These are phyloP conservation scores for Bretschneidera sinensis DNA, from an alignment of 345 rosid species.

Conservation along the genomic window DNA sequence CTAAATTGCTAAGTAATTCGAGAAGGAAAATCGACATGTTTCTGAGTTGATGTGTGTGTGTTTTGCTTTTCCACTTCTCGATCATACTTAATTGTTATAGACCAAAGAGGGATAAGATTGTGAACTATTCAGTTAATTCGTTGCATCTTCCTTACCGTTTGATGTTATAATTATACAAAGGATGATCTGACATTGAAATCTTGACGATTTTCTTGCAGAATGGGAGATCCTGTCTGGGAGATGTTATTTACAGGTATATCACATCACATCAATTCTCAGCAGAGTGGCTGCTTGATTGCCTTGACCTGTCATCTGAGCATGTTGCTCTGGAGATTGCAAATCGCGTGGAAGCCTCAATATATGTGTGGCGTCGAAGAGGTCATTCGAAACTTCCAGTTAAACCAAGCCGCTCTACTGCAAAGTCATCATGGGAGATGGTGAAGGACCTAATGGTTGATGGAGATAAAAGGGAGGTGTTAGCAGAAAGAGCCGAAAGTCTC, in stretches of 20 bases:
- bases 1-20: too few species aligned
- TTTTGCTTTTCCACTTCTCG: too few species aligned
- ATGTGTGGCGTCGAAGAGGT: constrained; percentile 76
- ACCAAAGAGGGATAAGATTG: too few species aligned
- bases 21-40: too few species aligned
- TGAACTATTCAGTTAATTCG: too few species aligned
- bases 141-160: too few species aligned
- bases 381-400: constrained; percentile 45
- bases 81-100: too few species aligned
- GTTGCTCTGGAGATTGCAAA: constrained; percentile 82
- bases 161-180: too few species aligned
- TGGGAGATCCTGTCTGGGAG: constrained; percentile 85
- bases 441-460: constrained; percentile 84
- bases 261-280: constrained; percentile 81
- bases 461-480: constrained; percentile 81
- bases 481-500: constrained; percentile 88
- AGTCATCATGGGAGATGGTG: constrained; percentile 86
- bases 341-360: constrained; percentile 79
- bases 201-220: constrained; percentile 41
- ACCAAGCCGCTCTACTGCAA: constrained; percentile 49
- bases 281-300: constrained; percentile 81
- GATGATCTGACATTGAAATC: constrained; percentile 4
- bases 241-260: constrained; percentile 70
- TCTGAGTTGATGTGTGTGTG: too few species aligned
- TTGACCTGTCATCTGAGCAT: constrained; percentile 88